Percentiles rank a stretch among this genome's conserved stretches.
phyloP scores from a whole-genome alignment of 1,139 yeast species.

The Entelexis paramagnoliae region DNA sequence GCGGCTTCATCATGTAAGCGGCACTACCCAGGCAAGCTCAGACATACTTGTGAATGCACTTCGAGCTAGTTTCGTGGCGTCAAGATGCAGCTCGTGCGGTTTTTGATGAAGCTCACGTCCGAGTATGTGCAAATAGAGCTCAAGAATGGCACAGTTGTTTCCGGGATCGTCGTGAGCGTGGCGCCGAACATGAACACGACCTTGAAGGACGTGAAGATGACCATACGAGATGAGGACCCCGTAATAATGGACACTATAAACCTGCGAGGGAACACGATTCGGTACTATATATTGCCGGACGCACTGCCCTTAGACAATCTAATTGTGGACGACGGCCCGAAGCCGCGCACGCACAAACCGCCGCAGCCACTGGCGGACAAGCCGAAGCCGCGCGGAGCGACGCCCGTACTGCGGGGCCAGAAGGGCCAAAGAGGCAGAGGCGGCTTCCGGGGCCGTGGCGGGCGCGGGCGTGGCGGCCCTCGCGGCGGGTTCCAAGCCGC shows the following conservation, averaged over 20 bases:
- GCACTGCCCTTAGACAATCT: conserved; percentile 71
- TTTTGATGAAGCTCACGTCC: conserved; percentile 74
- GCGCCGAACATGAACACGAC: conserved; percentile 90
- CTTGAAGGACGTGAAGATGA: conserved; percentile 69
- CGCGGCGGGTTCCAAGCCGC: conserved; percentile 4
- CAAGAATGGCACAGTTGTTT: conserved; percentile 71
- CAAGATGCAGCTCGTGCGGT: conserved; percentile 50
- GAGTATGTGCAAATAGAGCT: conserved; percentile 88
- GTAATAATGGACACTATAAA: conserved; percentile 67
- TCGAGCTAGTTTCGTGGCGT: too few species aligned
- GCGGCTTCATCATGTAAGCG: not conserved
- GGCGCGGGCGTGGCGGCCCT: not conserved
- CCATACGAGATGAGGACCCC: conserved; percentile 63
- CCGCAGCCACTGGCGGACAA: conserved; percentile 8
- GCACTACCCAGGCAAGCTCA: too few species aligned
- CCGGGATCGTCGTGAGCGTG: conserved; percentile 68
- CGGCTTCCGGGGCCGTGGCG: not conserved
- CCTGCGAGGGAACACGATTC: conserved; percentile 80
- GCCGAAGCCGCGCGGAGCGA: conserved; percentile 9
- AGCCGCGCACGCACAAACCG: conserved; percentile 30
- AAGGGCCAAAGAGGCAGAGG: conserved; percentile 14
- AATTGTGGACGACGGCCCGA: conserved; percentile 50
- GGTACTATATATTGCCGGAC: conserved; percentile 81
- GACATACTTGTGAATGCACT: too few species aligned
- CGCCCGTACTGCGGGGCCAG: not conserved